Base-by-base conservation (phyloP, 2,329 filamentous ascomycete species). In the Hypocreales sp. region DNA sequence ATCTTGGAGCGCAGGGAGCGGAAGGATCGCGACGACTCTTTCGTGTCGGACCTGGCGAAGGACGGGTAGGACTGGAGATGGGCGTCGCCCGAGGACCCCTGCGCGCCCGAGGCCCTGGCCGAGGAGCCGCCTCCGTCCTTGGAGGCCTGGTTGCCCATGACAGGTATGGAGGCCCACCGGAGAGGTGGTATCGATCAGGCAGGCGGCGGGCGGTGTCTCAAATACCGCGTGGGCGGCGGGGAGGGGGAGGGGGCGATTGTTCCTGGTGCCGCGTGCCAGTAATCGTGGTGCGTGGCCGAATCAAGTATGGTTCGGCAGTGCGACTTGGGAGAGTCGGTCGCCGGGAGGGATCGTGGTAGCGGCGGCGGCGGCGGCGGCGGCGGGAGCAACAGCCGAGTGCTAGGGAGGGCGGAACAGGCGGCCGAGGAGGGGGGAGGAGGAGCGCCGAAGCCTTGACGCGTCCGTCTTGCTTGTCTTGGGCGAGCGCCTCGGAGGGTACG, bases 41-140 rank as follows among this genome's bases (percentile, higher is more conserved):
- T 87, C 16, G 87, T 95, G 48, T 95, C 87, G 31, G 84, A 83
- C 49, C 79, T 79, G 56, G 77, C 80, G 50, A 95, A 87, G 16
- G 87, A 93, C 16, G 86, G 87, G 52, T 90, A 92, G 17, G 82
- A 80, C 51, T 83, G 78, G 32, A 94, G 60, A 24, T 39, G 30
- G 15, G 40, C 45, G 34, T 68, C 62, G 33, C 50, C 47, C 33
- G 58, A 56, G 32, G 54, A 48, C n/a, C n/a, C n/a, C 27, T 51
- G 49, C 22, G 51, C 39, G 35, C 54, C 57, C 22, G 59, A 60
- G 39, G 57, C 56, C 53, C 70, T 79, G 42, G 60, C 50, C 33
- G 56, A 47, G 32, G 48, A 52, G 33, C 53, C 53, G 40, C 60
- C 59, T 42, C 60, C 54, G 47, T 69, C 64, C 43, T 68, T 71